Evolutionary conservation across 805 yeast species (phyloP).

Genomic region (Cyberlindnera veronae): DNA sequence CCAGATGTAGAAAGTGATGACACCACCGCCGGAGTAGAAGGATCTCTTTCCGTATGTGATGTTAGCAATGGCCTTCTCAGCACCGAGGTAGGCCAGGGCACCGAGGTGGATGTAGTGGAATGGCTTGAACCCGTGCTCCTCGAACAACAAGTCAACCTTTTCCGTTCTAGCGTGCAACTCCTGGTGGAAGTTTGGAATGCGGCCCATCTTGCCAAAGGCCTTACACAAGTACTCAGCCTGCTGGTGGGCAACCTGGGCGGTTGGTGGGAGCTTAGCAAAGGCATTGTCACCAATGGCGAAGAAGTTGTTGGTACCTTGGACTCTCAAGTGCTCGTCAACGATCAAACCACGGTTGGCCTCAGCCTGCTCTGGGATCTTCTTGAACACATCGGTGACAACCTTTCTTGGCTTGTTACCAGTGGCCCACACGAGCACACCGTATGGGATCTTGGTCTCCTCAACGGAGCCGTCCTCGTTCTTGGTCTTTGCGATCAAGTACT

Average conservation of each 20-base stretch:
- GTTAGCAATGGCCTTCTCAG: slow-evolving; percentile 93
- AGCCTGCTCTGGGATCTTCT: slow-evolving; percentile 73
- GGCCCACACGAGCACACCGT: slow-evolving; percentile 95
- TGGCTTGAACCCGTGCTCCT: slow-evolving; percentile 51
- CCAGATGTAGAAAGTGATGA: slow-evolving; percentile 88
- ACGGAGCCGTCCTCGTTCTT: slow-evolving; percentile 71
- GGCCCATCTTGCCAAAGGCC: slow-evolving; percentile 58
- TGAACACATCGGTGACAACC: slow-evolving; percentile 61
- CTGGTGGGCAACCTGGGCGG: slow-evolving; percentile 97
- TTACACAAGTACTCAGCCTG: slow-evolving; percentile 79
- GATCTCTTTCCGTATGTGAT: slow-evolving; percentile 76
- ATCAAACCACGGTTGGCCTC: slow-evolving; percentile 84
- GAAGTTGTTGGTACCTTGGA: slow-evolving; percentile 78
- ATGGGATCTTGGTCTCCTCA: slow-evolving; percentile 60
- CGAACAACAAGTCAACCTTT: slow-evolving; percentile 38
- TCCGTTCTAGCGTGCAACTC: slow-evolving; percentile 32
- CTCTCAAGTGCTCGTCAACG: slow-evolving; percentile 73
- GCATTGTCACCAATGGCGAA: slow-evolving; percentile 95
- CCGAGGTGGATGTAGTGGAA: slow-evolving; percentile 87
- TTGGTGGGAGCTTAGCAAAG: slow-evolving; percentile 83
- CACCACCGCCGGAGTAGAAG: slow-evolving; percentile 82
- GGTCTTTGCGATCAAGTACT: slow-evolving; percentile 65
- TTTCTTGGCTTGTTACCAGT: slow-evolving; percentile 91
- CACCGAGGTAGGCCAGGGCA: slow-evolving; percentile 88
- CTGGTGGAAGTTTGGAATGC: slow-evolving; percentile 36